phyloP scores from a whole-genome alignment of 345 rosid species.

The Cardamine occulta region DNA sequence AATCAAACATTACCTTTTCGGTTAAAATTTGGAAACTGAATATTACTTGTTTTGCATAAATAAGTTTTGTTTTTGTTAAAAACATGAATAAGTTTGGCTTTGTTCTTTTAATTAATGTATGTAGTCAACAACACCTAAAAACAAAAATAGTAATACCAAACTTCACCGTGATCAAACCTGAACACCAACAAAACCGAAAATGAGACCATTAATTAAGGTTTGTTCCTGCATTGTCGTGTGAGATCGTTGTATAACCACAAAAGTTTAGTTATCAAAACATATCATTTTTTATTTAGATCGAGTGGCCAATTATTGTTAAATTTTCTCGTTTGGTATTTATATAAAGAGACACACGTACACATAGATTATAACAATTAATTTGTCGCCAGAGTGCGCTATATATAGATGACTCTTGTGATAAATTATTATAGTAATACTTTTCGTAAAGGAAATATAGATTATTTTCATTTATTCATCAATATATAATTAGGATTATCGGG shows the following conservation, averaged over 20 bases:
- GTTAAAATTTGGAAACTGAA: not conserved
- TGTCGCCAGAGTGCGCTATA: not conserved
- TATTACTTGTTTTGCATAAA: constrained; percentile 12
- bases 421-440: not conserved
- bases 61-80: constrained; percentile 6
- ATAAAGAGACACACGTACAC: not conserved
- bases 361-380: too few species aligned
- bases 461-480: not conserved
- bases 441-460: not conserved
- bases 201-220: not conserved
- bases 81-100: constrained; percentile 1
- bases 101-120: not conserved
- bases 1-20: too few species aligned
- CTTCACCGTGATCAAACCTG: not conserved
- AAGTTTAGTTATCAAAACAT: not conserved
- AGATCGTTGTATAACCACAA: constrained; percentile 5
- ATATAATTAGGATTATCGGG: not conserved
- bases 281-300: not conserved
- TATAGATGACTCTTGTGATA: constrained; percentile 10
- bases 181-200: constrained; percentile 7
- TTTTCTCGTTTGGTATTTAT: not conserved
- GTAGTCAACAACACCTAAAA: not conserved
- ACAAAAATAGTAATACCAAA: not conserved
- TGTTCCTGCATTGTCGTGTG: constrained; percentile 12
- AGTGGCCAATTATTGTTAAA: not conserved